These are phyloP conservation scores for Gossypium trilobum DNA, from an alignment of 441 rosid species.

Conservation along the genomic window DNA sequence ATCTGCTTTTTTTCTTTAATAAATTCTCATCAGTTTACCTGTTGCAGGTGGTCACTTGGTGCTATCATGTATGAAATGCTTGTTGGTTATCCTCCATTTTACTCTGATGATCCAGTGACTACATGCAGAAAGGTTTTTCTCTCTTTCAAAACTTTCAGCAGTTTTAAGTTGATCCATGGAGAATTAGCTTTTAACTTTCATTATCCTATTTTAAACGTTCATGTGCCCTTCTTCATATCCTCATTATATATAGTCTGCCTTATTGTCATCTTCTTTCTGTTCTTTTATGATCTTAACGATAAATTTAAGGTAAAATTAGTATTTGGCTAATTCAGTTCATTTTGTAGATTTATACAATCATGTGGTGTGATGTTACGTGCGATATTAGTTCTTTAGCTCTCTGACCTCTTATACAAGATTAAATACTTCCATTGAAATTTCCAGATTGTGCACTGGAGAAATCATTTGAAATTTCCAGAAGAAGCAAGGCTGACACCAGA, in stretches of 20 bases:
- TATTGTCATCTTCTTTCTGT: neutral
- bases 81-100: conserved; percentile 93
- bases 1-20: neutral
- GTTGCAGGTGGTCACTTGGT: conserved; percentile 91
- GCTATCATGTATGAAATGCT: conserved; percentile 98
- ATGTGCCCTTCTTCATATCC: neutral
- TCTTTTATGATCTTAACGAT: neutral
- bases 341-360: neutral
- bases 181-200: neutral
- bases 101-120: conserved; percentile 81
- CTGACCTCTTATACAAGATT: neutral
- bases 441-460: conserved; percentile 88
- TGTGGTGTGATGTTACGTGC: neutral
- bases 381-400: neutral
- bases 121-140: conserved; percentile 82
- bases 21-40: conserved; percentile 17
- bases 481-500: conserved; percentile 72
- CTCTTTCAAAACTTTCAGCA: neutral
- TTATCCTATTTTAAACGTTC: neutral
- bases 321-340: neutral
- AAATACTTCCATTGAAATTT: neutral
- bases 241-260: neutral
- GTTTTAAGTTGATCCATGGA: neutral
- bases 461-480: conserved; percentile 72
- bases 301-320: neutral